These are phyloP conservation scores for Magnaporthiopsis incrustans DNA, from an alignment of 2,329 filamentous ascomycete species.

Conservation along the genomic window DNA sequence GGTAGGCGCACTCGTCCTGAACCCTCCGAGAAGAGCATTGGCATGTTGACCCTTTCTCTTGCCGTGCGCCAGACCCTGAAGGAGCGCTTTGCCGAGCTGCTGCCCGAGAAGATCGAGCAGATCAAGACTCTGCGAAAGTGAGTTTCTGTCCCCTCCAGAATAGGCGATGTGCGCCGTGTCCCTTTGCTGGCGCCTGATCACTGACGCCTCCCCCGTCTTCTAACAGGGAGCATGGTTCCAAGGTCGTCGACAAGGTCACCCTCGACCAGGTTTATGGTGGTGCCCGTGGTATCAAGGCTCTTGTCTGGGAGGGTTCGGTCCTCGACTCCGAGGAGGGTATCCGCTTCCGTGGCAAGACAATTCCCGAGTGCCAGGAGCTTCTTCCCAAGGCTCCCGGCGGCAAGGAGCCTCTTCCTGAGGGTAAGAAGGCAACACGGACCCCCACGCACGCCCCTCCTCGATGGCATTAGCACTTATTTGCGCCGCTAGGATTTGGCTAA, in stretches of 20 bases:
- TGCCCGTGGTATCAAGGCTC: slow-evolving; percentile 96
- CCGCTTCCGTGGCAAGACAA: slow-evolving; percentile 98
- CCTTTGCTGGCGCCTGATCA: slow-evolving; percentile 3
- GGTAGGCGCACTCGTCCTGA: slow-evolving; percentile 37
- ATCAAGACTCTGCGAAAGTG: slow-evolving; percentile 98
- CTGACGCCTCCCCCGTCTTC: slow-evolving; percentile 16
- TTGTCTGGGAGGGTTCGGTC: slow-evolving; percentile 98
- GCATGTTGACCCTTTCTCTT: slow-evolving; percentile 8
- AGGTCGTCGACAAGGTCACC: slow-evolving; percentile 94
- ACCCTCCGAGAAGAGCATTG: slow-evolving; percentile 12
- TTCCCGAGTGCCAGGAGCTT: slow-evolving; percentile 95
- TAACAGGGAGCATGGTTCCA: slow-evolving; percentile 81
- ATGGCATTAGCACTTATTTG: neutral
- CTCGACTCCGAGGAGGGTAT: slow-evolving; percentile 98
- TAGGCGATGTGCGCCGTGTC: neutral
- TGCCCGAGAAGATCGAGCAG: slow-evolving; percentile 96
- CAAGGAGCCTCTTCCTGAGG: slow-evolving; percentile 94
- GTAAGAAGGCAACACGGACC: slow-evolving; percentile 30
- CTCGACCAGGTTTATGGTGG: slow-evolving; percentile 99
- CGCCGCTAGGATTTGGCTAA: neutral
- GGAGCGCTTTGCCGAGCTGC: slow-evolving; percentile 93
- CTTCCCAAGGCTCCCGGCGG: slow-evolving; percentile 96
- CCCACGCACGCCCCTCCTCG: neutral
- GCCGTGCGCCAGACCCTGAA: slow-evolving; percentile 67
- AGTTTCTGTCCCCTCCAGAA: slow-evolving; percentile 26